A percentile compares a stretch with the other conserved stretches of the same genome.
These are phyloP conservation scores for Prunus armeniaca DNA, from an alignment of 306 rosid genomes.

Conservation along the genomic window DNA sequence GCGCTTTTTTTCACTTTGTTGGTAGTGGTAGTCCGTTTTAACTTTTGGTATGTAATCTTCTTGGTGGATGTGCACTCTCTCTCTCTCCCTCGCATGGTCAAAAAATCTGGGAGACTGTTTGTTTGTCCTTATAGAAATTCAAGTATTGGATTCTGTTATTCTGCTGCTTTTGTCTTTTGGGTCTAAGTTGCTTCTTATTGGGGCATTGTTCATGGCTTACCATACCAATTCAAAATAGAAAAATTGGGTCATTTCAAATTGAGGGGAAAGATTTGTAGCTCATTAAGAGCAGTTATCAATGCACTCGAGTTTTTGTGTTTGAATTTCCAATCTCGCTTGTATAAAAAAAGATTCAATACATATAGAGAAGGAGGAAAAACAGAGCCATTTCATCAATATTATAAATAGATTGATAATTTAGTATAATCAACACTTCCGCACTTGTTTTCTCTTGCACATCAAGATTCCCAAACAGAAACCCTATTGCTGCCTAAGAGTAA, in stretches of 20 bases:
- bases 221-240: too few species aligned
- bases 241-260: too few species aligned
- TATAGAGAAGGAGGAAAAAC: not conserved
- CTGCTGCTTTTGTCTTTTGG: slow-evolving; percentile 11
- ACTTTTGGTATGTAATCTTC: slow-evolving; percentile 1
- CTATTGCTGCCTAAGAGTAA: slow-evolving; percentile 44
- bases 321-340: too few species aligned
- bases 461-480: slow-evolving; percentile 37
- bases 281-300: too few species aligned
- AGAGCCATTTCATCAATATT: slow-evolving; percentile 3
- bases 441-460: slow-evolving; percentile 43
- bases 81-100: not conserved
- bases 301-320: too few species aligned
- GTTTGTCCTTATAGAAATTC: not conserved
- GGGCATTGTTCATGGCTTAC: not conserved
- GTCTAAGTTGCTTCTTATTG: not conserved
- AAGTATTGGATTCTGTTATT: not conserved
- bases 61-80: slow-evolving; percentile 5
- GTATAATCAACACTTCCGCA: slow-evolving; percentile 83
- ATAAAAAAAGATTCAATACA: too few species aligned
- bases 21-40: not conserved
- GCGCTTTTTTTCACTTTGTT: not conserved
- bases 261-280: too few species aligned
- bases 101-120: not conserved
- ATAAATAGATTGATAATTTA: slow-evolving; percentile 26